Percentiles rank a stretch among this genome's conserved stretches.
Conservation (phyloP, 192 early-diverging fungal genomes). For the Coemansia sp. region DNA sequence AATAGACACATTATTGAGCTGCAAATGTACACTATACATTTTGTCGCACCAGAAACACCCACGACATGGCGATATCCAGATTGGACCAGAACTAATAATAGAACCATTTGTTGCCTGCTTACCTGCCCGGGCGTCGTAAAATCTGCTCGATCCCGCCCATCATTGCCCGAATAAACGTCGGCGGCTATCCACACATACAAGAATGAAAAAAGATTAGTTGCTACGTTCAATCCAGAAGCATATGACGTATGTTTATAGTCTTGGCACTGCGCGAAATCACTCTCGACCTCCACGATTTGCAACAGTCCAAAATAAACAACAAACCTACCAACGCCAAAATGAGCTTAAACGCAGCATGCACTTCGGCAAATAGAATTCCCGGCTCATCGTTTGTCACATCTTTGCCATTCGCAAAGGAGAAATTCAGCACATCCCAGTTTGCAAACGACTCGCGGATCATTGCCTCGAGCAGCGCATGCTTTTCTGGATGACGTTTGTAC, state of each 20-base stretch:
- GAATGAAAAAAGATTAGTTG: too few relatives aligned
- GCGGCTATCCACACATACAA: constrained; percentile 12
- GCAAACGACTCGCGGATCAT: constrained; percentile 55
- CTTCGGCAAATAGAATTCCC: constrained; percentile 63
- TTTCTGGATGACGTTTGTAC: constrained; percentile 31
- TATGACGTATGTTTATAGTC: too few relatives aligned
- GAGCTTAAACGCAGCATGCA: constrained; percentile 62
- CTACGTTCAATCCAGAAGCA: neutral
- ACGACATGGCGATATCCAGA: too few relatives aligned
- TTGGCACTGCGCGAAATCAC: too few relatives aligned
- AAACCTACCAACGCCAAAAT: constrained; percentile 53
- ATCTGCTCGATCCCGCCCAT: constrained; percentile 73
- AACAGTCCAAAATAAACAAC: neutral
- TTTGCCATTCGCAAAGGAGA: constrained; percentile 59
- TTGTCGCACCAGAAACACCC: too few relatives aligned
- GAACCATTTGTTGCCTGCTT: constrained; percentile 2
- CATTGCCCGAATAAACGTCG: constrained; percentile 69
- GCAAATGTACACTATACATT: too few relatives aligned
- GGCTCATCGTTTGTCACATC: constrained; percentile 50
- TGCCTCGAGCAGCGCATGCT: constrained; percentile 45
- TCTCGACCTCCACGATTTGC: too few relatives aligned
- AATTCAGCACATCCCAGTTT: constrained; percentile 61
- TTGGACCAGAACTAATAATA: neutral
- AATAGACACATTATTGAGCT: neutral
- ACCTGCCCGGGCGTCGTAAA: constrained; percentile 59